Evolutionary conservation across 2,329 filamentous ascomycete genomes (phyloP), one percentile per base, ranked within the genome.

Genomic region (Aspergillus ochraceus): DNA sequence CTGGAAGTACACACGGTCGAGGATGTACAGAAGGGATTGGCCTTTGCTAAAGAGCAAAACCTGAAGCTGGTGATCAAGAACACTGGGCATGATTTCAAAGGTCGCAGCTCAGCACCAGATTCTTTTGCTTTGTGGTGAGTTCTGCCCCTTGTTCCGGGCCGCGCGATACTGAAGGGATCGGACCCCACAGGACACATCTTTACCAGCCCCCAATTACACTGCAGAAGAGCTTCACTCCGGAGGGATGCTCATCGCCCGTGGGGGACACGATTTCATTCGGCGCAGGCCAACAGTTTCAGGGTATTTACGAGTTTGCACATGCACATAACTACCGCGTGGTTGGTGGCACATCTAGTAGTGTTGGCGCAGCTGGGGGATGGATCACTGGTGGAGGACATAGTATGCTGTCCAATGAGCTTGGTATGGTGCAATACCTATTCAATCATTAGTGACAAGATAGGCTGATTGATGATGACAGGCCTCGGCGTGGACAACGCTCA

Each of bases 261-360:
- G 65, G 64, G 0, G 53, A 58, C 17, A 57, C 53, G 19, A 53
- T 67, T 3, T 65, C 58, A 10, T 64, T 63, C 19, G 65, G 65
- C 11, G 64, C 65, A 17, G 65, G 64, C 11, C 62, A 66, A 42
- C 58, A 65, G 20, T 67, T 67, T 19, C 19, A 26, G 11, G 59
- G 57, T 1, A 63, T 67, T 42, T 67, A 67, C 49, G 47, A 66
- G 3, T 67, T 67, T 55, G 64, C 54, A 24, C 55, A 65, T 20
- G 42, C 24, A 20, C 54, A 58, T 20, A 49, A 49, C 17, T 61
- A 62, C 42, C 57, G 59, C 10, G 58, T 64, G 2, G 61, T 65
- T 2, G 63, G 63, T n/a, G 63, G 63, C 2, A 53, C 49, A 20
- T 62, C 57, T 6, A 24, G 17, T 3, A 62, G 50, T 30, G 63